Conservation (phyloP, 805 yeast genomes). For the Metschnikowia arizonensis region DNA sequence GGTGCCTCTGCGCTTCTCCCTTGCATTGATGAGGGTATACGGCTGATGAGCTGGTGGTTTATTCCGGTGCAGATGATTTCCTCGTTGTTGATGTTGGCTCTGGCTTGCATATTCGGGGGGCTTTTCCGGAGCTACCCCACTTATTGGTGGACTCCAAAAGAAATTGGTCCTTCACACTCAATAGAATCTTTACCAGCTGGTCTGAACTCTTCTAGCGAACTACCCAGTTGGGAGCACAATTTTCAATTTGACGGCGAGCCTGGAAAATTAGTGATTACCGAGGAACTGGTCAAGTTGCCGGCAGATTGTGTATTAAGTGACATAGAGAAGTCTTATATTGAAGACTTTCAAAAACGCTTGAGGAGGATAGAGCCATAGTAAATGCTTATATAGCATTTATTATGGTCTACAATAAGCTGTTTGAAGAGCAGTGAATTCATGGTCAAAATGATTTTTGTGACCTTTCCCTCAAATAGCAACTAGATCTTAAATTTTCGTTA, state of each 20-base stretch:
- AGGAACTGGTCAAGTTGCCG: neutral
- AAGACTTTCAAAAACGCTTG: conserved; percentile 3
- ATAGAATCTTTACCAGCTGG: neutral
- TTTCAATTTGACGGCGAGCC: conserved; percentile 1
- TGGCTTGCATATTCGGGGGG: conserved; percentile 54
- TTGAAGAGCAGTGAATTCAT: neutral
- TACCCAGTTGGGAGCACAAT: neutral
- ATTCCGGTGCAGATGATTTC: conserved; percentile 52
- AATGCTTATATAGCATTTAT: neutral
- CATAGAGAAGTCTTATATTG: neutral
- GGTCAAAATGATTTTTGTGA: neutral
- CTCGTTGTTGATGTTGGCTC: conserved; percentile 43
- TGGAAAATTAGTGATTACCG: neutral
- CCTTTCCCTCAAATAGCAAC: too few species aligned
- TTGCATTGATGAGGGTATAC: conserved; percentile 40
- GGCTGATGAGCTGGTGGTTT: conserved; percentile 62
- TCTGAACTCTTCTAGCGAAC: neutral
- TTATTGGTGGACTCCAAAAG: conserved; percentile 54
- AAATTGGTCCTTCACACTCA: neutral
- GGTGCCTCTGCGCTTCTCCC: conserved; percentile 68
- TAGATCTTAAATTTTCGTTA: too few species aligned
- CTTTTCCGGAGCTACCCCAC: conserved; percentile 50
- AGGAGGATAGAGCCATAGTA: neutral
- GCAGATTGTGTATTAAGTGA: neutral
- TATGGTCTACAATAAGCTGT: neutral